These are phyloP conservation scores for Leucocoprinus sp. DNA, from an alignment of 768 basidiomycete genomes.

Conservation along the genomic window DNA sequence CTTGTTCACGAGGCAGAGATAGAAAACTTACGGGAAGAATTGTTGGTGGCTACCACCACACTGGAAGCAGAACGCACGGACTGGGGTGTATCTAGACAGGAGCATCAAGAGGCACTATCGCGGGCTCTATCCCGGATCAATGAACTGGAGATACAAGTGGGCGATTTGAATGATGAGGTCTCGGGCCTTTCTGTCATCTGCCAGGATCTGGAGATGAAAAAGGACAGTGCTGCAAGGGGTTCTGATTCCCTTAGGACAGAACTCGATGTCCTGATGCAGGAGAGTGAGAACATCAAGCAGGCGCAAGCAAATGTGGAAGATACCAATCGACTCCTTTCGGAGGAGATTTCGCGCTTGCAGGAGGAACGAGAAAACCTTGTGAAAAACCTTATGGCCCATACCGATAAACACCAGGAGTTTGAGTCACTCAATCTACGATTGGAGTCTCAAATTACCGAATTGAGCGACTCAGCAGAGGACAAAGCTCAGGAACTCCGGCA, in stretches of 20 bases:
- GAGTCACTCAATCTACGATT: slow-evolving; percentile 28
- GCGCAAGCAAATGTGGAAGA: not conserved
- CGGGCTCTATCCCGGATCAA: slow-evolving; percentile 14
- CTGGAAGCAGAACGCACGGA: slow-evolving; percentile 1
- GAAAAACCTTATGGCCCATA: slow-evolving; percentile 20
- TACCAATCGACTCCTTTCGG: slow-evolving; percentile 9
- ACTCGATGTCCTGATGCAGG: not conserved
- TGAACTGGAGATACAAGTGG: slow-evolving; percentile 12
- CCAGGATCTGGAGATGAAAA: slow-evolving; percentile 16
- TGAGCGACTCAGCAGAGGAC: slow-evolving; percentile 28
- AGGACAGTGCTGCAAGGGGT: not conserved
- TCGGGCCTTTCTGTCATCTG: slow-evolving; percentile 3
- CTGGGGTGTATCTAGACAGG: slow-evolving; percentile 12
- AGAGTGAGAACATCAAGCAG: not conserved
- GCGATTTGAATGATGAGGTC: slow-evolving; percentile 12
- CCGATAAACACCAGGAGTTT: slow-evolving; percentile 16
- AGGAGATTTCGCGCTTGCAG: slow-evolving; percentile 16
- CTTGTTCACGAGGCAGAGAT: not conserved
- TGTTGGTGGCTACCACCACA: not conserved
- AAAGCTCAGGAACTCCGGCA: slow-evolving; percentile 30
- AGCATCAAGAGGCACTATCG: slow-evolving; percentile 14
- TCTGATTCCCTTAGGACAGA: not conserved
- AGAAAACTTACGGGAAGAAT: not conserved
- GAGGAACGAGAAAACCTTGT: slow-evolving; percentile 25
- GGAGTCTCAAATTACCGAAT: slow-evolving; percentile 27